A percentile compares a stretch with the other conserved stretches of the same genome.
These are phyloP conservation scores for Pestalotiopsis sp. DNA, from an alignment of 2,329 filamentous ascomycete genomes.

Conservation along the genomic window DNA sequence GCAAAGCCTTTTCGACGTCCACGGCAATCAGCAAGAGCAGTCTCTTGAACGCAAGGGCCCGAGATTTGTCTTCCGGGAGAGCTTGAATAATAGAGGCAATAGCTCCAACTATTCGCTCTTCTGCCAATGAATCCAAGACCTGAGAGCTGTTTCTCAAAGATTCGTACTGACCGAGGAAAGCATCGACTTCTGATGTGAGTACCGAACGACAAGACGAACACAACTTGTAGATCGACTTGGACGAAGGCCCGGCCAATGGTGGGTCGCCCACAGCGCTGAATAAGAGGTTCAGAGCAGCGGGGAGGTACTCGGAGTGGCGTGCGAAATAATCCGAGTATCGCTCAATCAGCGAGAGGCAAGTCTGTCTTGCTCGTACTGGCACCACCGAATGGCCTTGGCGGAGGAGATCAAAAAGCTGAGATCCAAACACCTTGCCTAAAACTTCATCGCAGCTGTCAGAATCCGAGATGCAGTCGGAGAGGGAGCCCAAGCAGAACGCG, in stretches of 20 bases:
- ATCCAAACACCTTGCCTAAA: conserved; percentile 63
- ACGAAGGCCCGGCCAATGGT: conserved; percentile 66
- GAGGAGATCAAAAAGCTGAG: conserved; percentile 59
- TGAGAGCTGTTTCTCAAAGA: conserved; percentile 56
- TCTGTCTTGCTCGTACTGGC: conserved; percentile 66
- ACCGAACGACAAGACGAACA: conserved; percentile 75
- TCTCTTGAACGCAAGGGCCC: conserved; percentile 55
- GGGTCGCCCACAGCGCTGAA: conserved; percentile 70
- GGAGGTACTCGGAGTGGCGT: conserved; percentile 66
- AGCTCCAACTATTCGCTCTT: conserved; percentile 73
- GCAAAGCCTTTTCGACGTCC: conserved; percentile 56
- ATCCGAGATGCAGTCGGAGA: conserved; percentile 68
- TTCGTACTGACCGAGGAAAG: conserved; percentile 73
- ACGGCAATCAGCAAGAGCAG: conserved; percentile 64
- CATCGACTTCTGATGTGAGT: conserved; percentile 66
- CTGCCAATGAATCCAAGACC: conserved; percentile 69
- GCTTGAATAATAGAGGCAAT: conserved; percentile 79
- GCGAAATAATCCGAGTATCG: conserved; percentile 78
- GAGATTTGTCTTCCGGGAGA: conserved; percentile 58
- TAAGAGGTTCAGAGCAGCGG: conserved; percentile 72
- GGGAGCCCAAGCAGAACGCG: conserved; percentile 64
- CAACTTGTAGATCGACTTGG: conserved; percentile 73
- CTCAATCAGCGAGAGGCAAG: conserved; percentile 71
- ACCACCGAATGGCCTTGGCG: conserved; percentile 52
- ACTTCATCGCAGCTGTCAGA: conserved; percentile 59